These are phyloP conservation scores for Botryotinia narcissicola DNA, from an alignment of 2,329 filamentous ascomycete genomes.

Conservation along the genomic window DNA sequence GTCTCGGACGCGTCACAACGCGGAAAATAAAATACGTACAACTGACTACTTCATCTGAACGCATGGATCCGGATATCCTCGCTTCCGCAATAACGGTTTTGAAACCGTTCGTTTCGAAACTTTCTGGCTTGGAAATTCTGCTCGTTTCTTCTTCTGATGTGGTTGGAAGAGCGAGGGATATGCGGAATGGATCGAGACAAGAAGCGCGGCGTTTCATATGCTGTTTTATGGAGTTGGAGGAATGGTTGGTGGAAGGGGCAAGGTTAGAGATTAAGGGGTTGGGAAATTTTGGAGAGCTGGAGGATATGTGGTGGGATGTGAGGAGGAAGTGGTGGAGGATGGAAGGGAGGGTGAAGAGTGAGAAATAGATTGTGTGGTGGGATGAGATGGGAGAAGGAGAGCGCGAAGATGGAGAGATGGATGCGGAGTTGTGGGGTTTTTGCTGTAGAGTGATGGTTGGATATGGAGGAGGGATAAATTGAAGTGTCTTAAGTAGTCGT, in stretches of 20 bases:
- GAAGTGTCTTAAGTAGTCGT: not conserved
- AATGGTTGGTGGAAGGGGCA: not conserved
- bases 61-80: conserved; percentile 16
- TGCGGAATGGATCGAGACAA: not conserved
- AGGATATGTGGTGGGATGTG: conserved; percentile 15
- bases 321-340: conserved; percentile 18
- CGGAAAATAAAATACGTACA: conserved; percentile 9
- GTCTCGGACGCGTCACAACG: not conserved
- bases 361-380: not conserved
- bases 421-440: no score
- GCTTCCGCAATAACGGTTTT: conserved; percentile 17
- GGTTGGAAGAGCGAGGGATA: fast-evolving
- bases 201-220: not conserved
- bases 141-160: not conserved
- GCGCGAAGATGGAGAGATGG: not conserved
- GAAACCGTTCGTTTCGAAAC: not conserved
- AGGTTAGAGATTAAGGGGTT: conserved; percentile 7
- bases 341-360: not conserved
- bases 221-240: conserved; percentile 15
- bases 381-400: not conserved
- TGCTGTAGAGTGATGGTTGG: not conserved
- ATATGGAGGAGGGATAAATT: not conserved
- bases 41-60: not conserved
- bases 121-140: not conserved
- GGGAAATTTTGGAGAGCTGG: not conserved